Evolutionary conservation across 2,329 filamentous ascomycete species (phyloP).

Genomic region (Paraphaeosphaeria sporulosa): DNA sequence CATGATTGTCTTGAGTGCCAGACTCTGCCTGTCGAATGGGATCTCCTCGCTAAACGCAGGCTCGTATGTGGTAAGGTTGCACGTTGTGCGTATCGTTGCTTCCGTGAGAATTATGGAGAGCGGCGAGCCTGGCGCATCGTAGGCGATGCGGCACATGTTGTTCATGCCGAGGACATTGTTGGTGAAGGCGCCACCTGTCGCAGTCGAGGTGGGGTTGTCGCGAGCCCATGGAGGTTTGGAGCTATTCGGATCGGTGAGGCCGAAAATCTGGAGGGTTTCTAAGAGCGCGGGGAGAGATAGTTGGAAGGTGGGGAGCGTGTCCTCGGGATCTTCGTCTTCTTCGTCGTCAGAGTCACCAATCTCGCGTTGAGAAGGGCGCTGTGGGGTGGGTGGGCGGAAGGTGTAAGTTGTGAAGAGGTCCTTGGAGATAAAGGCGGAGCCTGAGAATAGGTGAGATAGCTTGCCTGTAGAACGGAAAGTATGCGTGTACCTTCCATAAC

Average conservation of each 20-base stretch:
- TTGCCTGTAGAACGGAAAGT: not conserved
- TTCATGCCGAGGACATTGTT: constrained; percentile 83
- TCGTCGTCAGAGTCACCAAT: constrained; percentile 36
- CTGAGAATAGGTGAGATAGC: constrained; percentile 48
- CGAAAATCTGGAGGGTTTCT: constrained; percentile 95
- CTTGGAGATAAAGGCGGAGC: constrained; percentile 85
- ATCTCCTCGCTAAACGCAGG: constrained; percentile 74
- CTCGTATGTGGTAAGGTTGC: constrained; percentile 88
- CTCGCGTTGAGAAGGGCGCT: constrained; percentile 42
- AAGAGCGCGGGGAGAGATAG: constrained; percentile 87
- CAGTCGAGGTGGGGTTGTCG: constrained; percentile 66
- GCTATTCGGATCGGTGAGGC: constrained; percentile 62
- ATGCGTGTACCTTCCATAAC: constrained; percentile 83
- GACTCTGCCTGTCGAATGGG: constrained; percentile 80
- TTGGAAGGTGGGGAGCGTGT: constrained; percentile 74
- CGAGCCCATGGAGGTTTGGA: constrained; percentile 48
- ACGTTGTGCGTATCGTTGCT: constrained; percentile 74
- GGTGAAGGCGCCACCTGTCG: constrained; percentile 66
- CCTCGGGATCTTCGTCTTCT: constrained; percentile 40
- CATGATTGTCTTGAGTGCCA: constrained; percentile 96
- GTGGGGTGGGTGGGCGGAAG: constrained; percentile 63
- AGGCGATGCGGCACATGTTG: constrained; percentile 85
- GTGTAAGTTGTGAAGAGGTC: constrained; percentile 86
- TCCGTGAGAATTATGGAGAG: constrained; percentile 89
- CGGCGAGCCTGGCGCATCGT: constrained; percentile 75